Evolutionary conservation across 2,329 filamentous ascomycete species (phyloP).

Genomic region (Stylonectria norvegica): DNA sequence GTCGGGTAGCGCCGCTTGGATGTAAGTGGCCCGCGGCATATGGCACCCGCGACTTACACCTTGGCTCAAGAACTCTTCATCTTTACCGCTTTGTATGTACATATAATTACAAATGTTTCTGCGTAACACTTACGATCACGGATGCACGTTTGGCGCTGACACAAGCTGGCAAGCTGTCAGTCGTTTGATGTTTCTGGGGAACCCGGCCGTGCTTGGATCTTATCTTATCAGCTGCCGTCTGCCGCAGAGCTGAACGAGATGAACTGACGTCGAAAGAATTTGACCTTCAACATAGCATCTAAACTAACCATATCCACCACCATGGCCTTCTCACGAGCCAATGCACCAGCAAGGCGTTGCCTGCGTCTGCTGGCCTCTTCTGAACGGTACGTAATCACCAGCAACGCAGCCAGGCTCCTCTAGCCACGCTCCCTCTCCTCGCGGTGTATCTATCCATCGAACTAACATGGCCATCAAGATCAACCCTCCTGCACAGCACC

Average conservation of each 20-base stretch:
- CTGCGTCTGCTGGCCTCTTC: slow-evolving; percentile 22
- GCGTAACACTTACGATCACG: no score
- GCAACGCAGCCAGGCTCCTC: not conserved
- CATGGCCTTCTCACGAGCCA: slow-evolving; percentile 24
- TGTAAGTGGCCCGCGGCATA: no score
- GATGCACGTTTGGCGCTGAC: no score
- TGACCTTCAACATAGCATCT: slow-evolving; percentile 20
- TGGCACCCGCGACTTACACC: no score
- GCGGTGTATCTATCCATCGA: not conserved
- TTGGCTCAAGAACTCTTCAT: no score
- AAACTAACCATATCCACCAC: slow-evolving; percentile 1
- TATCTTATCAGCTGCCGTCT: slow-evolving; percentile 24
- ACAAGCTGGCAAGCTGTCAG: no score
- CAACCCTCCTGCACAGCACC: slow-evolving; percentile 12
- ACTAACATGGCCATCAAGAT: slow-evolving; percentile 15
- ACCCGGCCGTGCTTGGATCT: slow-evolving; percentile 12
- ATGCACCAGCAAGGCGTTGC: slow-evolving; percentile 19
- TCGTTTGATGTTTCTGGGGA: no score
- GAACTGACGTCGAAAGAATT: slow-evolving; percentile 24
- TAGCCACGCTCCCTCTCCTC: no score
- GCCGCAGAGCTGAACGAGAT: slow-evolving; percentile 5
- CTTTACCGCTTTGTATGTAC: no score
- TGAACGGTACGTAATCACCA: slow-evolving; percentile 20
- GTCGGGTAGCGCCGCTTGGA: no score
- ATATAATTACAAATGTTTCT: no score